phyloP scores from a whole-genome alignment of 139 green algal genomes.

The Helicosporidium sp. region DNA sequence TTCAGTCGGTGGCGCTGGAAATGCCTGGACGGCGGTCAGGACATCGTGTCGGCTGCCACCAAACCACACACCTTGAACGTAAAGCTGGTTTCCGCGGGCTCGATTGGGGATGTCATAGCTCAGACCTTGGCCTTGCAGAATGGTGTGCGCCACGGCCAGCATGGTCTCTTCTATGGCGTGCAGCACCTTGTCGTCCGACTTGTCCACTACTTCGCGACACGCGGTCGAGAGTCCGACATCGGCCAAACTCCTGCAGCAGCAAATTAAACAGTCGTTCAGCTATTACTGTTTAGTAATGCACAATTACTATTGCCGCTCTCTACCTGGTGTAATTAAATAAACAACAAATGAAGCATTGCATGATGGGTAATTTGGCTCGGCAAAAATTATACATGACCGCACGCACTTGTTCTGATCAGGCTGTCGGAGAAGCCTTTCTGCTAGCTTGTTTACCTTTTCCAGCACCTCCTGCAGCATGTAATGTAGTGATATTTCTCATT shows the following conservation, averaged over 20 bases:
- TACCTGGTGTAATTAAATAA: no score
- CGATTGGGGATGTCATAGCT: conserved; percentile 49
- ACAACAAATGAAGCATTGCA: not conserved
- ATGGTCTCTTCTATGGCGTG: conserved; percentile 59
- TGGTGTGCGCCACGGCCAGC: conserved; percentile 33
- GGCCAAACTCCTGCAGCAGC: conserved; percentile 22
- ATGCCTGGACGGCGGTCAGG: no score
- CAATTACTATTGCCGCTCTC: no score
- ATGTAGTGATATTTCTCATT: not conserved
- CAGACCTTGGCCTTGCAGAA: conserved; percentile 29
- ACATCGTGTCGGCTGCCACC: no score
- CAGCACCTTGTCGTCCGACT: conserved; percentile 47
- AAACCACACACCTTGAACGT: conserved; percentile 26
- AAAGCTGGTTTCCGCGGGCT: conserved; percentile 59
- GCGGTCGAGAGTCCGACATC: conserved; percentile 32
- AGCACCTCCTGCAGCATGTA: conserved; percentile 40
- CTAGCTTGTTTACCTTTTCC: conserved; percentile 35
- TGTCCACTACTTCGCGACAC: conserved; percentile 58
- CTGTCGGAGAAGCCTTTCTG: conserved; percentile 21
- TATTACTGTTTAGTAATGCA: no score
- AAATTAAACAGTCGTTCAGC: no score
- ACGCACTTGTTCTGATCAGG: conserved; percentile 17
- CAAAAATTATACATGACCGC: not conserved
- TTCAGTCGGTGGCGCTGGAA: no score
- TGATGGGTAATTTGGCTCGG: not conserved